Base-by-base conservation (phyloP, 345 rosid species). In the Hevea brasiliensis region DNA sequence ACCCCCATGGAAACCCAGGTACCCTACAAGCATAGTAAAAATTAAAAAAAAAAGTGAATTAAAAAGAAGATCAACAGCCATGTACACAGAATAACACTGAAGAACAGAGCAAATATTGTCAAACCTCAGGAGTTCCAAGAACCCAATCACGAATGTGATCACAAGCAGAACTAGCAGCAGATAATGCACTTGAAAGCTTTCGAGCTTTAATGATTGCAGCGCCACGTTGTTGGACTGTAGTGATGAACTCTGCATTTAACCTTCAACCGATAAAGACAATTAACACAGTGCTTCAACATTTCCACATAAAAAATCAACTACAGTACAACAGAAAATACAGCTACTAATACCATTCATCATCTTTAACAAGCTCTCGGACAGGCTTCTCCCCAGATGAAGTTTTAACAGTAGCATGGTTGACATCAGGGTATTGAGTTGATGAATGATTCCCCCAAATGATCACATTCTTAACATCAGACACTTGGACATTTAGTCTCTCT, bases 371-470 rank as follows among this genome's bases (percentile, higher is more conserved):
- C 87, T 83, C 98, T 27, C 91, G 84, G 37, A 85, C 99, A 58
- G 94, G 81, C 80, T 88, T 88, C 24, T 80, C 97, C 13, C 96
- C 94, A 35, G 92, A 80, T 9, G 91, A 76, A 61, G 89, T 90
- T 15, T 81, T 83, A 37, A 92, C 98, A 65, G 89, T 91, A 48
- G 99, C 99, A 81, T 95, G 99, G 89, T 84, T 92, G 78, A 92
- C 99, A 89, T 95, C 99, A 45, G 99, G 99, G 80, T 95, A 95
- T 79, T 95, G 99, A 58, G 89, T 74, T 67, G 99, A 95, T 48
- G 99, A 95, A 80, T 95, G 99, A 85, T 95, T 95, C 45, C 99
- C 99, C 99, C 99, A 95, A 58, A 95, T 95, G 27, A 95, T 91
- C 66, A 80, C 97, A 68, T 95, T 95, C 83, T 95, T 95, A 69